A percentile compares a stretch with the other conserved stretches of the same genome.
phyloP scores from a whole-genome alignment of 2,329 filamentous ascomycete genomes.

The Stachybotrys chartarum region DNA sequence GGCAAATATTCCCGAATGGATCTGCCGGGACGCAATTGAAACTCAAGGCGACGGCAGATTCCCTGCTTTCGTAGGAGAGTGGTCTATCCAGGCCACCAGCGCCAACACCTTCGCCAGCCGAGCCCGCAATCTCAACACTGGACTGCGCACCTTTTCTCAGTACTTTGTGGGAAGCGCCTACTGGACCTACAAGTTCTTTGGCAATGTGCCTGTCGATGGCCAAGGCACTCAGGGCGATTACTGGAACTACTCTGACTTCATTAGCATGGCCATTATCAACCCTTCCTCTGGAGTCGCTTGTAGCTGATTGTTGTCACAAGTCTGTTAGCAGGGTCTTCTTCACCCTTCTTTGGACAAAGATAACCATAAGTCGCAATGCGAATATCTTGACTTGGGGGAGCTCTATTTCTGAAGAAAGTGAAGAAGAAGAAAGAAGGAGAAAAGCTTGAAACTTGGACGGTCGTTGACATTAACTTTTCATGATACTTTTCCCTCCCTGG shows the following conservation, averaged over 20 bases:
- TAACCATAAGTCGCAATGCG: background rate
- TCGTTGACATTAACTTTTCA: too few relatives aligned
- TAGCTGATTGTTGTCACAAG: background rate
- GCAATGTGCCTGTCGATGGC: constrained; percentile 2
- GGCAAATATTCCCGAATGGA: background rate
- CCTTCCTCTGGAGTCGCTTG: background rate
- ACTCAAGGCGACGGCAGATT: constrained; percentile 2
- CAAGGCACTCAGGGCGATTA: constrained; percentile 6
- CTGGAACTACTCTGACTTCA: constrained; percentile 7
- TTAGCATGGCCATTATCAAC: background rate
- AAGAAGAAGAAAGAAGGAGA: too few relatives aligned
- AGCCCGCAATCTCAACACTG: constrained; percentile 2
- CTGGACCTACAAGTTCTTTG: constrained; percentile 4
- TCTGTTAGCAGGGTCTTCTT: background rate
- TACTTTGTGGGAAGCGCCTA: constrained; percentile 3
- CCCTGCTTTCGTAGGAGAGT: constrained; percentile 7
- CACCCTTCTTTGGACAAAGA: too few relatives aligned
- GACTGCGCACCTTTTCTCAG: background rate
- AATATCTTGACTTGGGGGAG: too few relatives aligned
- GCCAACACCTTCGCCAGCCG: constrained; percentile 2
- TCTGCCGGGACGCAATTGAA: constrained; percentile 4
- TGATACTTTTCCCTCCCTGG: too few relatives aligned
- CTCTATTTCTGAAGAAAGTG: too few relatives aligned
- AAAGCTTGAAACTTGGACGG: too few relatives aligned
- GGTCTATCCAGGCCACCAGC: constrained; percentile 3